Evolutionary conservation across 2,329 filamentous ascomycete genomes (phyloP).

Genomic region (Aspergillus awamori): DNA sequence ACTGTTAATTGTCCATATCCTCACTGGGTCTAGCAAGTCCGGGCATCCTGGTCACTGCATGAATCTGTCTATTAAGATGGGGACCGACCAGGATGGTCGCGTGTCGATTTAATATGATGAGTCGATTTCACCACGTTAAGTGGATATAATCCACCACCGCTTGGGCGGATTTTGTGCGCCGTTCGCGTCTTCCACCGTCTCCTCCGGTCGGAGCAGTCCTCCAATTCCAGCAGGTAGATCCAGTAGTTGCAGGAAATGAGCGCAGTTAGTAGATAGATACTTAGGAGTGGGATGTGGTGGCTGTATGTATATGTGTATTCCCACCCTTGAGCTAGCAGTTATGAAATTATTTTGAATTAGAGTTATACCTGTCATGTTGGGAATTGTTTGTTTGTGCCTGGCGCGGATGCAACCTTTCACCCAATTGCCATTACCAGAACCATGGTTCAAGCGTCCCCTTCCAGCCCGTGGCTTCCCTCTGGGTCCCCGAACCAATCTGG

Average conservation of each 20-base stretch:
- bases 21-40: neutral
- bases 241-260: no score
- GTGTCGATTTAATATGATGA: conserved; percentile 11
- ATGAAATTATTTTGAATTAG: neutral
- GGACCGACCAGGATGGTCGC: conserved; percentile 8
- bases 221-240: no score
- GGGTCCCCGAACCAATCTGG: neutral
- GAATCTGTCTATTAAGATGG: conserved; percentile 9
- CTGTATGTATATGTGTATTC: no score
- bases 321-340: neutral
- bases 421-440: neutral
- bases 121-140: conserved; percentile 8
- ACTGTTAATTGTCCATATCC: neutral
- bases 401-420: neutral
- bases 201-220: neutral
- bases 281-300: no score
- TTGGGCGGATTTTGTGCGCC: neutral
- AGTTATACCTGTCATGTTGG: neutral
- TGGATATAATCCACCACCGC: conserved; percentile 3
- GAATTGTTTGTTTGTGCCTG: neutral
- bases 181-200: neutral
- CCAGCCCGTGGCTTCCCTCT: neutral
- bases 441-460: neutral
- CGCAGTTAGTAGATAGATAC: no score
- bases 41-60: conserved; percentile 10